Percentiles rank a stretch among this genome's conserved stretches.
Evolutionary conservation across 768 basidiomycete species (phyloP).

Genomic region (Galerina marginata): DNA sequence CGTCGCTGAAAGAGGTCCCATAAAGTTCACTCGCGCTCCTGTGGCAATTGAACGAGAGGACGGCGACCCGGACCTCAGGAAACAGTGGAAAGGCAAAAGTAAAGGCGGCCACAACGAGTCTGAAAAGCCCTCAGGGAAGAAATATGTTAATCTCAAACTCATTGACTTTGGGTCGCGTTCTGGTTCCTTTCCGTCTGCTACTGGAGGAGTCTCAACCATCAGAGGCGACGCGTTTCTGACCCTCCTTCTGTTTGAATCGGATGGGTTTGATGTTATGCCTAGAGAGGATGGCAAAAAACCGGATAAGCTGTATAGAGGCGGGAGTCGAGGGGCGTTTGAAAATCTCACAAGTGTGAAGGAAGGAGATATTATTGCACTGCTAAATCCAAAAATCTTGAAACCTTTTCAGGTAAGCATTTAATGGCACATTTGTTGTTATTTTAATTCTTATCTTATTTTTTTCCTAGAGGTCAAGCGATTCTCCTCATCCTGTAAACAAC

Average conservation of each 20-base stretch:
- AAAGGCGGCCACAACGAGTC: slow-evolving; percentile 33
- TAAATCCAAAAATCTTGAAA: slow-evolving; percentile 87
- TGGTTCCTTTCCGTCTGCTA: slow-evolving; percentile 55
- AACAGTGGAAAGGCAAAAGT: slow-evolving; percentile 39
- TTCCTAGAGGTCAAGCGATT: slow-evolving; percentile 50
- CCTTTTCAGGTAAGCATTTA: slow-evolving; percentile 72
- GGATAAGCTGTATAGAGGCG: slow-evolving; percentile 80
- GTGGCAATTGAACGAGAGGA: slow-evolving; percentile 57
- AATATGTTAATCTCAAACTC: slow-evolving; percentile 86
- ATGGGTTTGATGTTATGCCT: slow-evolving; percentile 63
- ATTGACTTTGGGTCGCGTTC: slow-evolving; percentile 78
- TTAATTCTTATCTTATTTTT: slow-evolving; percentile 1
- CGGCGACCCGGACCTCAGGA: slow-evolving; percentile 39
- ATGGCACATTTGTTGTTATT: neutral
- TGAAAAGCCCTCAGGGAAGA: slow-evolving; percentile 62
- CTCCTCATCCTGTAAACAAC: slow-evolving; percentile 79
- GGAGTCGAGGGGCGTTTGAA: slow-evolving; percentile 93
- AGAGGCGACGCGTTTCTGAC: slow-evolving; percentile 86
- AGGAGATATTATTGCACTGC: slow-evolving; percentile 87
- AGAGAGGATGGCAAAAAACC: slow-evolving; percentile 55
- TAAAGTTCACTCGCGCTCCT: slow-evolving; percentile 75
- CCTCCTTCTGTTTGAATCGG: slow-evolving; percentile 88
- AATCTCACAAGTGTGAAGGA: slow-evolving; percentile 82
- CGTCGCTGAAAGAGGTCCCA: slow-evolving; percentile 86
- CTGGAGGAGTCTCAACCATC: slow-evolving; percentile 60